Evolutionary conservation across 2,329 filamentous ascomycete species (phyloP).

Genomic region (Verticillium albo-atrum): DNA sequence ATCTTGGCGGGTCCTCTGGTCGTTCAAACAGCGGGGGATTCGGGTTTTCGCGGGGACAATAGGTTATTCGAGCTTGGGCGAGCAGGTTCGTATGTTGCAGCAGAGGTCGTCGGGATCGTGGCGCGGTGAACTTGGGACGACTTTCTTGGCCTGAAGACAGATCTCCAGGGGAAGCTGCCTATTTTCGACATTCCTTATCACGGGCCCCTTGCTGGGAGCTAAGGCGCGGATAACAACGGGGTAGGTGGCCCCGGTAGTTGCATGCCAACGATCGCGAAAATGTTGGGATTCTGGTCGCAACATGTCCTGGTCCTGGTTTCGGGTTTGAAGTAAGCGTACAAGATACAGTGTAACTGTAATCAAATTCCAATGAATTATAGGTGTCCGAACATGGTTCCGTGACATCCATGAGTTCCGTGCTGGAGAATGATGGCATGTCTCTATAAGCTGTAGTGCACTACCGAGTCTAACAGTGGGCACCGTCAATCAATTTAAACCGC

Average conservation of each 20-base stretch:
- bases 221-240: background rate
- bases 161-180: conserved; percentile 11
- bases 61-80: background rate
- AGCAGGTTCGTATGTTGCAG: background rate
- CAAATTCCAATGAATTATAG: too few relatives aligned
- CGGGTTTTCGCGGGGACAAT: background rate
- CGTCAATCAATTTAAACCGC: background rate
- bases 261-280: background rate
- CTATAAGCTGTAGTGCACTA: background rate
- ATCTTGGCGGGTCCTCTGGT: conserved; percentile 38
- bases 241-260: background rate
- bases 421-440: background rate
- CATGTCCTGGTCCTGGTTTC: too few relatives aligned
- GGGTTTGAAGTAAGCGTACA: too few relatives aligned
- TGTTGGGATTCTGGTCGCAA: background rate
- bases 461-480: background rate
- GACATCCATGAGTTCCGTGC: background rate
- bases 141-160: conserved; percentile 8
- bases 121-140: background rate
- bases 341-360: too few relatives aligned
- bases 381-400: background rate
- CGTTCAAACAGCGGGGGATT: background rate
- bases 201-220: background rate
- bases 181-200: background rate
- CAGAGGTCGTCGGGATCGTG: background rate